Base-by-base conservation (phyloP, 805 yeast species). In the Candida michaelii region DNA sequence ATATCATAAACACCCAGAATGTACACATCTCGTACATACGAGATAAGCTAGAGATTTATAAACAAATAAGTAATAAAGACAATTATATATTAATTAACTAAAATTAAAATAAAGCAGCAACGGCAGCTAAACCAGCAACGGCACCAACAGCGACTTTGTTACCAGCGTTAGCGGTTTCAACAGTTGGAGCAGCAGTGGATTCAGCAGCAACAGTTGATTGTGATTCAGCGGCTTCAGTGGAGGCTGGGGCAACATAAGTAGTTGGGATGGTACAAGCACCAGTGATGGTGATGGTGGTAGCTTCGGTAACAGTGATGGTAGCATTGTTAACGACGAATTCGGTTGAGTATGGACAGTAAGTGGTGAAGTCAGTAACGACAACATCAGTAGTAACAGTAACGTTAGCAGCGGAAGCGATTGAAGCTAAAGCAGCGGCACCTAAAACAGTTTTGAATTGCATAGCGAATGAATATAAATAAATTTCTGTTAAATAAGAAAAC, bases 311-410 rank as follows among this genome's bases (percentile, higher is more conserved):
- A 52, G 85, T 79, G 79, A 79, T 76, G 60, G 91, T 84, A 63
- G 63, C 62, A 74, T 74, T 75, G 77, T 81, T 82, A 65, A 81
- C 79, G 51, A 71, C 73, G 47, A 86, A 57, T 47, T 76, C 67
- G 55, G 95, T 87, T 40, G 95, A 68, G 50, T 59, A 70, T 64
- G 95, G 95, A 70, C 95, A 86, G 84, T 82, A 85, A 56, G 95
- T 85, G 69, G 63, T 58, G 77, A 71, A 76, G 59, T 72, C 83
- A 58, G 87, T 80, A 60, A 83, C 87, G 49, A 80, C 82, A 43
- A 66, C 54, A 50, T 76, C 75, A 52, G 77, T 70, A 64, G 74
- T 61, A 60, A 77, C 71, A 50, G 78, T 66, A 52, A 71, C 67
- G 68, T 74, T 72, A 46, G 55, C 58, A 45, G 76, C 67, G 60